A percentile compares a stretch with the other conserved stretches of the same genome.
Evolutionary conservation across 2,329 filamentous ascomycete genomes (phyloP).

Genomic region (Tolypocladium nubicola): DNA sequence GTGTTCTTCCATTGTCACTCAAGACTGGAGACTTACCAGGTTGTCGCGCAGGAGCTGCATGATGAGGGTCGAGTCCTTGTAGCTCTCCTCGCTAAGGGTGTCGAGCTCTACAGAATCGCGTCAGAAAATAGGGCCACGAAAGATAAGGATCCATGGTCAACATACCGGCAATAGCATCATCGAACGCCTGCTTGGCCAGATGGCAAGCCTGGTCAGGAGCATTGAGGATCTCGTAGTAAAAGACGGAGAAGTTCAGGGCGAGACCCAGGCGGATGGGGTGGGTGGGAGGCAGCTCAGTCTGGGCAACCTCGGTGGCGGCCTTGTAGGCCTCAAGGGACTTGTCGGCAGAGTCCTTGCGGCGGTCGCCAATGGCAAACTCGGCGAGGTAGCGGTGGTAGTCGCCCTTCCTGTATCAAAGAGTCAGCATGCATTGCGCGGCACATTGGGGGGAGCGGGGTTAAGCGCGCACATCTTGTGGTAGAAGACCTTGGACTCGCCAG

Average conservation of each 20-base stretch:
- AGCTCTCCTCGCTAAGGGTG: conserved; percentile 95
- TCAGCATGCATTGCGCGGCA: neutral
- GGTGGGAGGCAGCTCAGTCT: conserved; percentile 93
- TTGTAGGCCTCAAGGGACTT: conserved; percentile 97
- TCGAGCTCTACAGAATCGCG: conserved; percentile 62
- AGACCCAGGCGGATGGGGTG: conserved; percentile 97
- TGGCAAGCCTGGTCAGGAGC: conserved; percentile 97
- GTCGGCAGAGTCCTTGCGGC: conserved; percentile 89
- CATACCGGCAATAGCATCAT: conserved; percentile 81
- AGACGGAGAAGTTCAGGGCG: conserved; percentile 97
- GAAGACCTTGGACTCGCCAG: conserved; percentile 97
- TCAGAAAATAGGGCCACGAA: neutral
- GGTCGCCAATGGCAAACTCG: conserved; percentile 89
- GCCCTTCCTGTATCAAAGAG: conserved; percentile 67
- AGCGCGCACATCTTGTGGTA: conserved; percentile 88
- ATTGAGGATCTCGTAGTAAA: conserved; percentile 99
- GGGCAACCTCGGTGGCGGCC: conserved; percentile 89
- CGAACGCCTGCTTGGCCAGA: conserved; percentile 97
- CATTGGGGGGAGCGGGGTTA: neutral
- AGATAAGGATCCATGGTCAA: neutral
- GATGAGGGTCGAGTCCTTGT: conserved; percentile 98
- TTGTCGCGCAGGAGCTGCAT: conserved; percentile 98
- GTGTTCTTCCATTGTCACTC: neutral
- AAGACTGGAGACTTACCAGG: conserved; percentile 50
- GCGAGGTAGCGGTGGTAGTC: conserved; percentile 99